Base-by-base conservation (phyloP, 495 filamentous ascomycete species). In the Penicillium diatomitis region DNA sequence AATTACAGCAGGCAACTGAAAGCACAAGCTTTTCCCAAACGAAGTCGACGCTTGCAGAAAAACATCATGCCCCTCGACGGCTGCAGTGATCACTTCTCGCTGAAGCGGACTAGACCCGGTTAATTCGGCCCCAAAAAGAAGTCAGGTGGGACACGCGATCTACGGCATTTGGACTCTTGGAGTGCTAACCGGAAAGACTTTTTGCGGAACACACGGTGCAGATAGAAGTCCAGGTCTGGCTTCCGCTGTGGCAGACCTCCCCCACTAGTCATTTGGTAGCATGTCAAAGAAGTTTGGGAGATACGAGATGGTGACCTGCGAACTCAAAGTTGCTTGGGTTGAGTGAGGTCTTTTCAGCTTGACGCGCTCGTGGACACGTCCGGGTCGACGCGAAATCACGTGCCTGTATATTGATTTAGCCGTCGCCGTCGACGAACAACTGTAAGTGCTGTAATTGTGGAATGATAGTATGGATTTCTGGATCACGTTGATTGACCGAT, bases 11-110 rank as follows among this genome's bases (percentile, higher is more conserved):
- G 91, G 91, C 3, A 97, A 73, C 56, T 97, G 91, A 56, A 91
- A 97, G 66, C 91, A 96, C 27, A 97, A 63, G 60, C 88, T 95
- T 65, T 97, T 97, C 9, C 91, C 91, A 60, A 95, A 95, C 1
- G 88, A 92, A 3, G 91, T 97, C n/a, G 90, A 90, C 33, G 91
- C 91, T 64, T 96, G 91, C 2, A 97, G 76, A 60, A 95, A 96
- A 29, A 97, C 84, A 84, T 97, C 91, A 39, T 91, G 73, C 11
- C 87, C 85, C 41, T 86, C 82, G 11, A 96, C 74, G 3, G 86
- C 83, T 30, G 88, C 84, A 28, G 69, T 64, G 37, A 97, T 94
- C 38, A 96, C 90, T 47, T 97, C 88, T 48, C 87, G 76, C 58
- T 97, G 91, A 4, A 85, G 73, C 12, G 89, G 90, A 55, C 90